Evolutionary conservation across 2,329 filamentous ascomycete genomes (phyloP).

Genomic region (Aspergillus sp.): DNA sequence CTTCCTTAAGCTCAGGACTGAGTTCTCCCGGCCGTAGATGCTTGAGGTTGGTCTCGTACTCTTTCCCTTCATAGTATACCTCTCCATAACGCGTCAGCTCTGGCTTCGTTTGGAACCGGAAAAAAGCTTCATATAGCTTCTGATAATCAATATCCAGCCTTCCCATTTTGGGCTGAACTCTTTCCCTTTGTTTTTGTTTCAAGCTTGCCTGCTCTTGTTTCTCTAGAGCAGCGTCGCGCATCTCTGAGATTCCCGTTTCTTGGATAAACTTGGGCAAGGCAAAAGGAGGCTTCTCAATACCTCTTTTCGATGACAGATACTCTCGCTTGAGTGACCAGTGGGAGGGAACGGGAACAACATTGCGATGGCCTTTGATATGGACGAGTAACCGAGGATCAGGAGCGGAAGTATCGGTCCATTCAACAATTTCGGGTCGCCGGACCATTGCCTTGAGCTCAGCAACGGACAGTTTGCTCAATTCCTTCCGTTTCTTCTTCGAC

Average conservation of each 20-base stretch:
- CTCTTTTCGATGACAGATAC: conserved; percentile 93
- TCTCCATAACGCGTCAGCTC: conserved; percentile 92
- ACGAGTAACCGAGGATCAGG: conserved; percentile 85
- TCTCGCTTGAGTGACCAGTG: conserved; percentile 98
- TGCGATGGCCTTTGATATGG: conserved; percentile 91
- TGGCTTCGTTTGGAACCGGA: conserved; percentile 95
- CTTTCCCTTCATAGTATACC: conserved; percentile 99
- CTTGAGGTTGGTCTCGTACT: conserved; percentile 91
- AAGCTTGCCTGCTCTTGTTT: conserved; percentile 90
- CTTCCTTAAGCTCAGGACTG: conserved; percentile 85
- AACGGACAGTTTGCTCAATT: conserved; percentile 86
- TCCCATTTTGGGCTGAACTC: conserved; percentile 93
- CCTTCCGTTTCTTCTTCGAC: conserved; percentile 93
- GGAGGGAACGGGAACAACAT: conserved; percentile 88
- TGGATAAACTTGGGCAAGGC: conserved; percentile 93
- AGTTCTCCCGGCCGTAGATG: conserved; percentile 88
- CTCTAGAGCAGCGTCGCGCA: conserved; percentile 93
- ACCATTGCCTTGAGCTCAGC: conserved; percentile 94
- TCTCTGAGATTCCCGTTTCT: conserved; percentile 95
- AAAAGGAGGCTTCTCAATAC: conserved; percentile 94
- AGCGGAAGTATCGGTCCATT: conserved; percentile 95
- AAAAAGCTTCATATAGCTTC: conserved; percentile 97
- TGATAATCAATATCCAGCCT: conserved; percentile 98
- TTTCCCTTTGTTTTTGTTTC: conserved; percentile 93
- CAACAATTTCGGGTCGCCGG: conserved; percentile 86